Evolutionary conservation across 495 filamentous ascomycete genomes (phyloP), one percentile per base, ranked within the genome.

Genomic region (Talaromyces adpressus): DNA sequence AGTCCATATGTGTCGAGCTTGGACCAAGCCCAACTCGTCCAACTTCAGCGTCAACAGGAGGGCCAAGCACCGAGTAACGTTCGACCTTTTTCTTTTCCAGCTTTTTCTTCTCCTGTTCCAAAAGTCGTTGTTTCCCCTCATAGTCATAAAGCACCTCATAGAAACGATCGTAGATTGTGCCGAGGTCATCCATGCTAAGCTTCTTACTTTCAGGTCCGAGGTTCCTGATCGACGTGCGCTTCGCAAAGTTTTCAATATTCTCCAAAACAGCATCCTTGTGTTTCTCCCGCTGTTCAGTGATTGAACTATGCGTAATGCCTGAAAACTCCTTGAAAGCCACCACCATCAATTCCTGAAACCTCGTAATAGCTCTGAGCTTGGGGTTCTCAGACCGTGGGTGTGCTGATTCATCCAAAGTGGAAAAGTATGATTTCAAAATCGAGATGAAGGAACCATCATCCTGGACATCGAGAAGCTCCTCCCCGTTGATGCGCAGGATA

Each of bases 271-370:
- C 87, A 69, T 92, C 91, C 73, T 97, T 98, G 74, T 96, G 92
- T 71, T 92, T 96, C 16, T 88, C 79, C 22, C 94, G 90, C 65
- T 95, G 85, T 65, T 98, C 94, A 2, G 85, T 87, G 61, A 98
- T 92, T 41, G 89, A 97, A 67, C 84, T 87, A 69, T 98, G 93
- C 0, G 94, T 98, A 69, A 98, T 96, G 8, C 86, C 91, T 1
- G 93, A 88, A 68, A 98, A 98, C 68, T 98, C 94, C 64, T 95
- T 97, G 79, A 98, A 98, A 12, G 94, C 94, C 3, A 97, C 93
- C 2, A 98, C 94, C 91, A 98, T 97, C 61, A 98, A 81, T 69
- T 98, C 94, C 71, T 98, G 94, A 73, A 98, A 98, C 51, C 90
- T 84, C 0, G 95, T 98, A 41, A 98, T 93, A 8, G 91, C 91